Evolutionary conservation across 108 stramenopile species (phyloP), one percentile per base, ranked within the genome.

Genomic region (Licmophora abbreviata): DNA sequence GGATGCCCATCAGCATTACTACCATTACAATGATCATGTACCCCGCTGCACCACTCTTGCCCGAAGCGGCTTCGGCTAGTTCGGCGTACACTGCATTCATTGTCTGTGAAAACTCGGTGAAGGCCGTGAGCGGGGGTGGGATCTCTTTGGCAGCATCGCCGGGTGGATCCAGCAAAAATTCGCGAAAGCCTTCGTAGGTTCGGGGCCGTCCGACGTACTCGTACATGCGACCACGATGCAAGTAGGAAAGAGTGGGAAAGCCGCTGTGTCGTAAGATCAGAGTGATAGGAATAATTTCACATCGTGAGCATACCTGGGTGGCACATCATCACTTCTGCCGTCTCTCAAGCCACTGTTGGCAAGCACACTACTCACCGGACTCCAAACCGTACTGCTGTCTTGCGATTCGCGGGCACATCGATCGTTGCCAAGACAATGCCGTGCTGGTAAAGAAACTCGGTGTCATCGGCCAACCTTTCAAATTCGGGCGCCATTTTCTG

Each of bases 391-490:
- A 25, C 28, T 2, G 48, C 14, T 2, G 48, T 50, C 3, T 17
- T n/a, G 4, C 48, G 48, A 32, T 50, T 50, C 31, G 48, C 30
- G 15, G 48, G 48, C 7, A 32, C 48, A 32, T 50, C 48, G 3
- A 50, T 5, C 15, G 26, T 27, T n/a, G 28, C 48, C 11, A 50
- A n/a, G 20, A 48, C 26, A 9, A 48, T 48, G 5, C 47, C 47
- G 12, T 35, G 34, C 47, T 48, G 2, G 1, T 50, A 15, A 9
- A 9, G 9, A 27, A 26, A 2, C 14, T 50, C 48, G 29, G 2
- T 2, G 21, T 27, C 3, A 15, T 27, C 26, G 3, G 22, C 48
- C 21, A 50, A 50, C 3, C 15, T 2, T 15, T 50, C 29, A 50
- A 50, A 50, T 18, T 24, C 15, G 3, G 48, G 48, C 21, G 11